Evolutionary conservation across 441 rosid genomes (phyloP), one percentile per base, ranked within the genome.

Genomic region (Sinapis alba): DNA sequence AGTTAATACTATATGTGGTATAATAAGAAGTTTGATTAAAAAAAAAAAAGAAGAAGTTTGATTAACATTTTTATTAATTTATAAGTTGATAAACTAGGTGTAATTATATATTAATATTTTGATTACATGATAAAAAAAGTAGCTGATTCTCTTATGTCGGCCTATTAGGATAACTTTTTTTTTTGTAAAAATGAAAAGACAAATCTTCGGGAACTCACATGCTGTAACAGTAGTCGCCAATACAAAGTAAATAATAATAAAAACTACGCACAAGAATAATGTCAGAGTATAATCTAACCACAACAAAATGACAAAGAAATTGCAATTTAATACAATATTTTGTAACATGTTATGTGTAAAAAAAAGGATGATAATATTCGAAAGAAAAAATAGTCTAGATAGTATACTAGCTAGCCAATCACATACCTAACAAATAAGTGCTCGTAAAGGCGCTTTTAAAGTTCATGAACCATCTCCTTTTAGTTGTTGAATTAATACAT

Each of bases 141-240:
- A 77, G 50, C 67, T 77, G 77, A 72, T 66, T 68, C 73, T 60
- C n/a, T 72, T 72, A 0, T 78, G 77, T 67, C 81, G 69, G 81
- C 65, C 2, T 32, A 72, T 61, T 66, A 72, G 62, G 64, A 78
- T 72, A 72, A 36, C 67, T 59, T n/a, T 19, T 47, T 15, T 34
- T 66, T 26, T 26, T 18, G 72, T 60, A 9, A 54, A 72, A 20
- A 24, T 16, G 41, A 47, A 47, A 27, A 36, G 77, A 66, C 77
- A 66, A 38, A 72, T 66, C 77, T 77, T 65, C 51, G 12, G 11
- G 64, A 77, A 65, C 73, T 59, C 77, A 77, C 80, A 77, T 77
- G 80, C 72, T 65, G 45, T 71, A 65, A 71, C 61, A 77, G 80
- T 72, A 71, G 68, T 71, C 16, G 47, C 72, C 64, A 66, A 71